Conservation (phyloP, 1,139 yeast genomes). For the Zhuliangozyma parablackwelliae region DNA sequence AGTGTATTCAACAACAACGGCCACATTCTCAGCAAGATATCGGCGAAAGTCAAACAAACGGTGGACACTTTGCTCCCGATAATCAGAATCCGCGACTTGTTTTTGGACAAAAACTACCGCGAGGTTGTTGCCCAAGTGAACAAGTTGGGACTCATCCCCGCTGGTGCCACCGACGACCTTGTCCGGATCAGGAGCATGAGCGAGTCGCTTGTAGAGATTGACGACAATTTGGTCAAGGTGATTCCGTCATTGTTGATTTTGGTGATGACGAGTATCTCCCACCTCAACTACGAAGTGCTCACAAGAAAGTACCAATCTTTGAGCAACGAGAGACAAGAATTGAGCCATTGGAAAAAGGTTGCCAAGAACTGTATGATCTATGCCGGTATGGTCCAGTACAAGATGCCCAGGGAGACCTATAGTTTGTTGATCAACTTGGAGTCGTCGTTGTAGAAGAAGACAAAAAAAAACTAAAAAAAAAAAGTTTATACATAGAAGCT, state of each 20-base stretch:
- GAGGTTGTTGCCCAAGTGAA: slow-evolving; percentile 54
- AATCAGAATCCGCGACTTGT: slow-evolving; percentile 63
- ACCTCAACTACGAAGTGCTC: slow-evolving; percentile 47
- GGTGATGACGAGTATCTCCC: slow-evolving; percentile 75
- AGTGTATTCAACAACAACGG: slow-evolving; percentile 50
- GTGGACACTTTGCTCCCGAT: slow-evolving; percentile 62
- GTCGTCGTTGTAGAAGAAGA: slow-evolving; percentile 27
- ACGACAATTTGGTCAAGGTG: slow-evolving; percentile 71
- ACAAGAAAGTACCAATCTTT: slow-evolving; percentile 46
- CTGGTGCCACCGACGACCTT: slow-evolving; percentile 33
- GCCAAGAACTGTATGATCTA: slow-evolving; percentile 89
- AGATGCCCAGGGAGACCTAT: slow-evolving; percentile 91
- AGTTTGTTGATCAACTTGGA: slow-evolving; percentile 71
- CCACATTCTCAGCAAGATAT: slow-evolving; percentile 40
- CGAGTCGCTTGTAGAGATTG: slow-evolving; percentile 47
- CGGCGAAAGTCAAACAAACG: slow-evolving; percentile 53
- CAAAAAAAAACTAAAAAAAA: neutral
- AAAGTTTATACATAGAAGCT: neutral
- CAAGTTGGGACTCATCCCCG: slow-evolving; percentile 63
- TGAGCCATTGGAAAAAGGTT: slow-evolving; percentile 51
- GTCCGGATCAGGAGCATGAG: slow-evolving; percentile 33
- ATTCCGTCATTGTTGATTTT: slow-evolving; percentile 77
- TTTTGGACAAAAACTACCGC: slow-evolving; percentile 57
- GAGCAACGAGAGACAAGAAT: slow-evolving; percentile 52
- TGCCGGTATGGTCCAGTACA: slow-evolving; percentile 93